These are phyloP conservation scores for Kodamaea arcana DNA, from an alignment of 1,139 yeast species.

Conservation along the genomic window DNA sequence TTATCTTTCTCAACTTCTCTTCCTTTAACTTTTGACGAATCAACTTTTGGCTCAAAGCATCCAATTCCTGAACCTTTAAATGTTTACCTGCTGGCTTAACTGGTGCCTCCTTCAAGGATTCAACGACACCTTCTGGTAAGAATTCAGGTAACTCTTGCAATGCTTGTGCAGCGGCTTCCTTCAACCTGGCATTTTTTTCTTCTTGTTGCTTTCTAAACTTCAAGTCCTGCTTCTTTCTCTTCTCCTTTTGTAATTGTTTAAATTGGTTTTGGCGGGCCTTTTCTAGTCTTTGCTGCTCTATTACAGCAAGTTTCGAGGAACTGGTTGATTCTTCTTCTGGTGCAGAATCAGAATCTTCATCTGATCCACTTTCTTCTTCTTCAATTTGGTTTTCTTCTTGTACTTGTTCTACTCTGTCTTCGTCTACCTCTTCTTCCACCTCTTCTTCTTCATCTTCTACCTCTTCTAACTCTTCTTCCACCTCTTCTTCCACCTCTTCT, in stretches of 20 bases:
- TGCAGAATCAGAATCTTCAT: slow-evolving; percentile 34
- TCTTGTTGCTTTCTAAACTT: slow-evolving; percentile 48
- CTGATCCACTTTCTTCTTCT: slow-evolving; percentile 13
- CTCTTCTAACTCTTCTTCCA: slow-evolving; percentile 9
- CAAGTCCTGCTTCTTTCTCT: slow-evolving; percentile 47
- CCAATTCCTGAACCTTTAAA: slow-evolving; percentile 34
- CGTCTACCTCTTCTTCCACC: slow-evolving; percentile 11
- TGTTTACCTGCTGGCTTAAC: slow-evolving; percentile 26
- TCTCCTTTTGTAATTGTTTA: slow-evolving; percentile 39
- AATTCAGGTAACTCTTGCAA: slow-evolving; percentile 41
- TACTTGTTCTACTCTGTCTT: slow-evolving; percentile 6
- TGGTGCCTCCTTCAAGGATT: slow-evolving; percentile 18
- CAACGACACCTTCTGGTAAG: slow-evolving; percentile 47
- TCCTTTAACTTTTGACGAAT: slow-evolving; percentile 26
- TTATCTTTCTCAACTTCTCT: slow-evolving; percentile 41
- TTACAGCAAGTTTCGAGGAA: slow-evolving; percentile 25
- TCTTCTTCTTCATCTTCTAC: slow-evolving; percentile 17
- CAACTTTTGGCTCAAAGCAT: slow-evolving; percentile 24
- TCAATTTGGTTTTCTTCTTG: slow-evolving; percentile 7
- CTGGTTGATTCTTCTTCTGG: slow-evolving; percentile 45
- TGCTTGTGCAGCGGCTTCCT: slow-evolving; percentile 18
- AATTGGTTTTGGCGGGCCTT: slow-evolving; percentile 29
- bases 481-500: slow-evolving; percentile 12
- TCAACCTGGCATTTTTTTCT: slow-evolving; percentile 23
- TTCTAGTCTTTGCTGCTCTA: slow-evolving; percentile 33